phyloP scores from a whole-genome alignment of 2,329 filamentous ascomycete genomes.

The Dactylellina sp. region DNA sequence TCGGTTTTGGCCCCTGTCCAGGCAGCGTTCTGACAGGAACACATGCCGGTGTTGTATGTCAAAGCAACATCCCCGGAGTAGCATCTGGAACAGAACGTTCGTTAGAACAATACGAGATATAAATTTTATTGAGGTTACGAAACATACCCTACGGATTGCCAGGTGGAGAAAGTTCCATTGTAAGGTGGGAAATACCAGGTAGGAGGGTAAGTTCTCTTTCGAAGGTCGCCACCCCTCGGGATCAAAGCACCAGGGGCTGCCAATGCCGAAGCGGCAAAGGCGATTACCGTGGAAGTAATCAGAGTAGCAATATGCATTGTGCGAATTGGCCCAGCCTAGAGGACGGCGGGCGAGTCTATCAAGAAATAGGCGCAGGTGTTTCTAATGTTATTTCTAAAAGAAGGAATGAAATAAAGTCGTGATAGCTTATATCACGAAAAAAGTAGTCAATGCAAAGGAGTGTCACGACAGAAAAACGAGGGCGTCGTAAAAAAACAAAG shows the following conservation, averaged over 20 bases:
- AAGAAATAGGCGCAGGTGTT: background rate
- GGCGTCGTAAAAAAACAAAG: background rate
- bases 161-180: slow-evolving; percentile 1
- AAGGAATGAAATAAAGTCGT: background rate
- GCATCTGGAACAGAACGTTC: slow-evolving; percentile 4
- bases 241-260: slow-evolving; percentile 7
- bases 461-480: slow-evolving; percentile 5
- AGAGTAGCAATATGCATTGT: slow-evolving; percentile 6
- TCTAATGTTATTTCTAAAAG: no score
- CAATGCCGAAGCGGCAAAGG: slow-evolving; percentile 16
- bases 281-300: slow-evolving; percentile 18
- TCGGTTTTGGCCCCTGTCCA: background rate
- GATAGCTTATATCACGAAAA: no score
- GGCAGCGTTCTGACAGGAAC: slow-evolving; percentile 13
- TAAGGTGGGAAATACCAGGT: slow-evolving; percentile 14
- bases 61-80: slow-evolving; percentile 14
- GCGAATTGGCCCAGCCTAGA: background rate
- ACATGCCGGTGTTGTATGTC: slow-evolving; percentile 16
- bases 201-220: slow-evolving; percentile 11
- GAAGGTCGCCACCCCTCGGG: background rate
- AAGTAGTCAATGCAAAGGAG: background rate
- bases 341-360: background rate
- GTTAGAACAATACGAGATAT: background rate
- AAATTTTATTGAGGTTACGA: background rate
- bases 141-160: slow-evolving; percentile 7